Base-by-base conservation (phyloP, 2,329 filamentous ascomycete genomes). In the Ophiostoma sp. region DNA sequence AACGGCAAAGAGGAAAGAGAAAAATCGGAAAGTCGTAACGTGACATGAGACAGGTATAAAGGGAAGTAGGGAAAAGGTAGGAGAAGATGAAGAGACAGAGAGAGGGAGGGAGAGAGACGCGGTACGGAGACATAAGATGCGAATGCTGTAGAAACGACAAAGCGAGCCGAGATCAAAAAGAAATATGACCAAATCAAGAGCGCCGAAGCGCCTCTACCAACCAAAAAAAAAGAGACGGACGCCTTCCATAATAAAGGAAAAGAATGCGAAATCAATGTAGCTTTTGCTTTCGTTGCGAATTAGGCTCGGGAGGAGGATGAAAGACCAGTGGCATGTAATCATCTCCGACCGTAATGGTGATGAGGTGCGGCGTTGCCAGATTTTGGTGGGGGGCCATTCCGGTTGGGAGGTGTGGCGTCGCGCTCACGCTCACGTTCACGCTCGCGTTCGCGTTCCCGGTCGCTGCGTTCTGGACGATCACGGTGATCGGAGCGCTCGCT, bases 361-460 rank as follows among this genome's bases (percentile, higher is more conserved):
- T 73, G 71, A 8, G 72, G n/a, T 22, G 31, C 64, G 22, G n/a
- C 45, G 12, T 6, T n/a, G 36, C 36, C n/a, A 28, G 50, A 33
- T 42, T 74, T 75, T 50, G 42, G 17, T 63, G 74, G 69, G 1
- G 71, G 72, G 31, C 75, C 75, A 19, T 72, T 74, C 74, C 74
- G 25, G 70, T 73, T 76, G 19, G 75, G 75, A 15, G 75, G 75
- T 1, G 75, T 75, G 2, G 39, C 69, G 31, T 76, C 74, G 48
- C 73, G 75, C 2, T 75, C 74, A 12, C 59, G 63, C 8, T 75
- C 72, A 25, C 72, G 73, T 52, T 73, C 72, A n/a, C 63, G 71
- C 22, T 75, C 72, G 19, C 72, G 73, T 19, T 66, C 57, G 19
- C 39, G 42, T 36, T 64, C 59, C 52, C 63, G 63, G 12, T 75